phyloP scores from a whole-genome alignment of 1,139 yeast species.

The Pichia sp. region DNA sequence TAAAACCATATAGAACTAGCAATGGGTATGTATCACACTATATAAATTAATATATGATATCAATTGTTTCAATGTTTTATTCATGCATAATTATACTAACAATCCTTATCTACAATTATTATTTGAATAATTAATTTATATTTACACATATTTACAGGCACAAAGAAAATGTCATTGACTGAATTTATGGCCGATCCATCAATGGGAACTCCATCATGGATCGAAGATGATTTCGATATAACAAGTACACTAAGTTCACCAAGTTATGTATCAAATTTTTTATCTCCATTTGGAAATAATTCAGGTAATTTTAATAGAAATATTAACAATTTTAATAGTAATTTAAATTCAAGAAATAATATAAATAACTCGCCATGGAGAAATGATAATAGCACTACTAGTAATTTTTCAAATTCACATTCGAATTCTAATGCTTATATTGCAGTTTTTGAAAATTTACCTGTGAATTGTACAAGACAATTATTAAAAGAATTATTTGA shows the following conservation, averaged over 20 bases:
- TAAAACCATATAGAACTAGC: no score
- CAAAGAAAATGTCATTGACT: constrained; percentile 29
- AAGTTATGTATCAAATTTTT: no score
- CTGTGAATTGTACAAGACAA: constrained; percentile 22
- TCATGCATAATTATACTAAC: no score
- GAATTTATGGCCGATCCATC: constrained; percentile 30
- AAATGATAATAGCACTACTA: no score
- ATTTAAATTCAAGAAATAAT: neutral
- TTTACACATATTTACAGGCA: no score
- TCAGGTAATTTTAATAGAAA: neutral
- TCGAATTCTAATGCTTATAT: no score
- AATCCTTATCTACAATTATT: no score
- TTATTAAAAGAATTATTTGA: constrained; percentile 27
- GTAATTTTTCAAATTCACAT: no score
- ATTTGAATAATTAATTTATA: neutral
- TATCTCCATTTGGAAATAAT: constrained; percentile 4
- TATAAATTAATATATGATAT: no score
- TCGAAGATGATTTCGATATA: constrained; percentile 29
- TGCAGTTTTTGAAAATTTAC: constrained; percentile 27
- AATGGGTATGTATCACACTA: no score
- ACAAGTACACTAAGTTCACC: constrained; percentile 9
- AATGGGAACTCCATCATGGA: constrained; percentile 30
- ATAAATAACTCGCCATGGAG: no score
- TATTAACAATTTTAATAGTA: neutral
- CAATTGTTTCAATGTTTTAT: no score